These are phyloP conservation scores for Diplodia seriata DNA, from an alignment of 2,329 filamentous ascomycete genomes.

Conservation along the genomic window DNA sequence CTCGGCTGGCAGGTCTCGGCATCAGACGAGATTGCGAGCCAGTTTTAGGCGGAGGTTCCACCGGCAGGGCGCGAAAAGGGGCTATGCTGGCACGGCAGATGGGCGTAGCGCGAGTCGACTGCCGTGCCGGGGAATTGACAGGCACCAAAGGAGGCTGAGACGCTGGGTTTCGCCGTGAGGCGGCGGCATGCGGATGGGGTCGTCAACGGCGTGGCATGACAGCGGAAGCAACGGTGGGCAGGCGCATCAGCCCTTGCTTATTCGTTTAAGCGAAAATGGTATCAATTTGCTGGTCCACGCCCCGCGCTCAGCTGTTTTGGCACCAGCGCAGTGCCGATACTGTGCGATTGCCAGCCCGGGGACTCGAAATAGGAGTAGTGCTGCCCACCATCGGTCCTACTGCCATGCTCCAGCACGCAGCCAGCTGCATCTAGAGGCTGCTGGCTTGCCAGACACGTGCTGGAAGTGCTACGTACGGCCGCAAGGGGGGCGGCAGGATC, in stretches of 20 bases:
- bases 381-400: conserved; percentile 15
- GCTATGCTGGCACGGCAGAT: conserved; percentile 25
- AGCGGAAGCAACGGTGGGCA: conserved; percentile 24
- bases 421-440: neutral
- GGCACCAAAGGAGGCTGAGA: conserved; percentile 24
- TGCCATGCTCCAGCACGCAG: neutral
- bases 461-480: conserved; percentile 4
- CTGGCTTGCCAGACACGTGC: neutral
- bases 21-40: conserved; percentile 27
- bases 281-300: conserved; percentile 13
- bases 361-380: conserved; percentile 20
- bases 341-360: conserved; percentile 3
- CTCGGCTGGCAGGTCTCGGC: conserved; percentile 4
- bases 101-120: conserved; percentile 11
- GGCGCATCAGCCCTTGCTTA: neutral
- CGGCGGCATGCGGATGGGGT: conserved; percentile 9
- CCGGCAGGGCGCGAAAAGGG: conserved; percentile 17
- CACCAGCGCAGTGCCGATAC: neutral
- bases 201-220: conserved; percentile 25
- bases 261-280: conserved; percentile 21
- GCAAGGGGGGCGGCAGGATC: conserved; percentile 5
- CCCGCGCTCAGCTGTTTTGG: conserved; percentile 10
- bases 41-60: conserved; percentile 13
- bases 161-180: conserved; percentile 30
- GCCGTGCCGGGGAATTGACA: conserved; percentile 20